Evolutionary conservation across 2,329 filamentous ascomycete genomes (phyloP).

Genomic region (Cucurbitaria berberidis): DNA sequence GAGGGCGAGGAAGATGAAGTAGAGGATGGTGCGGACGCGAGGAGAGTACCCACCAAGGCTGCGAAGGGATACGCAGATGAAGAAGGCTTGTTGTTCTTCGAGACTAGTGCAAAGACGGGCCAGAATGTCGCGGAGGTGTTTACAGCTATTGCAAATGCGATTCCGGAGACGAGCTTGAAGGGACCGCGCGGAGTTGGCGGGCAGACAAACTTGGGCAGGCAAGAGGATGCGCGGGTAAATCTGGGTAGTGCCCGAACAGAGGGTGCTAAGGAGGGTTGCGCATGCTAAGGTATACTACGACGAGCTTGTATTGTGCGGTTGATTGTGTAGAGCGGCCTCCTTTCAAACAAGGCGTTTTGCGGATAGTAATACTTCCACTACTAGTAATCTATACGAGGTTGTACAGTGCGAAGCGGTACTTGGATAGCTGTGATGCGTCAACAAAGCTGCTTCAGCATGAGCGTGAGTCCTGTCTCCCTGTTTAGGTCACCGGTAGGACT

Average conservation of each 20-base stretch:
- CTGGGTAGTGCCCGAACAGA: constrained; percentile 73
- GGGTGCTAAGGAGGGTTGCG: constrained; percentile 88
- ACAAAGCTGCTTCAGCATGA: neutral
- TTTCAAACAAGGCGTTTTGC: constrained; percentile 2
- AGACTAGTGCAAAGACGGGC: constrained; percentile 97
- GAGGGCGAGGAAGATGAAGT: constrained; percentile 59
- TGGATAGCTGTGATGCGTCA: neutral
- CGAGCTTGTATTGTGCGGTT: neutral
- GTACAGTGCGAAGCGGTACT: neutral
- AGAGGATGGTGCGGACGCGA: constrained; percentile 72
- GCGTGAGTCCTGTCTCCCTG: neutral
- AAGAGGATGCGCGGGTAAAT: constrained; percentile 78
- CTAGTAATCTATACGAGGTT: constrained; percentile 1
- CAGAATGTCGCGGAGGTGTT: constrained; percentile 95
- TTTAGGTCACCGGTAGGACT: constrained; percentile 1
- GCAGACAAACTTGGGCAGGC: constrained; percentile 63
- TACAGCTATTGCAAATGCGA: constrained; percentile 96
- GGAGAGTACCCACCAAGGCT: constrained; percentile 90
- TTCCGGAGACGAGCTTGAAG: constrained; percentile 96
- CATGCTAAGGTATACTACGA: constrained; percentile 64
- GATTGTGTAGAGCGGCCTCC: constrained; percentile 1
- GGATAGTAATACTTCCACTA: constrained; percentile 5
- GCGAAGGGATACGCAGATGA: constrained; percentile 94
- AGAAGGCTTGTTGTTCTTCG: constrained; percentile 92
- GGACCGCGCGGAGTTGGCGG: constrained; percentile 71